Evolutionary conservation across 306 rosid species (phyloP).

Genomic region (Pyrus pyrifolia): DNA sequence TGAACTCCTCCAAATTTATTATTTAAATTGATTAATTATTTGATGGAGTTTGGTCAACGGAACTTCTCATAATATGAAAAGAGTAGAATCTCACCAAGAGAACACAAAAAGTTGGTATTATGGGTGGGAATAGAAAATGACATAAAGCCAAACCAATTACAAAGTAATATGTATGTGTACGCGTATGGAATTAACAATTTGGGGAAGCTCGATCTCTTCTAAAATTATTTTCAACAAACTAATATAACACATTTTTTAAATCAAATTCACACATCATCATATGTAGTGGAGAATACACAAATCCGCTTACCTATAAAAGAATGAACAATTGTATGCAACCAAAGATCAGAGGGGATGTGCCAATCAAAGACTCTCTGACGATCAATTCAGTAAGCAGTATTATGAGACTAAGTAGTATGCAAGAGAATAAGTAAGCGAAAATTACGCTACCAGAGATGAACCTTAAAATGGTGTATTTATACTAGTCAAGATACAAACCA

Average conservation of each 20-base stretch:
- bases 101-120: not conserved
- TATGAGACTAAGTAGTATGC: too few species aligned
- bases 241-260: conserved; percentile 19
- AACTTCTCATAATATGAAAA: conserved; percentile 21
- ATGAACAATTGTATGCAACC: too few species aligned
- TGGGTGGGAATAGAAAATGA: not conserved
- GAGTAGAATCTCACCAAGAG: conserved; percentile 20
- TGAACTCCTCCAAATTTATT: not conserved
- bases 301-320: too few species aligned
- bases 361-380: fast-evolving
- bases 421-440: too few species aligned
- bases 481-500: too few species aligned
- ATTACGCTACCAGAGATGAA: too few species aligned
- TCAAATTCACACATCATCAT: too few species aligned
- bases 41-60: not conserved
- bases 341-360: too few species aligned
- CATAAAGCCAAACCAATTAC: not conserved
- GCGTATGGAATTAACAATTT: conserved; percentile 13
- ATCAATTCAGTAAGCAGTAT: too few species aligned
- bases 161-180: not conserved
- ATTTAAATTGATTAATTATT: not conserved
- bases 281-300: too few species aligned
- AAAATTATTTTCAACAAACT: conserved; percentile 26
- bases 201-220: conserved; percentile 18
- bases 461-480: too few species aligned